Evolutionary conservation across 2,329 filamentous ascomycete species (phyloP).

Genomic region (Aureobasidium namibiae): DNA sequence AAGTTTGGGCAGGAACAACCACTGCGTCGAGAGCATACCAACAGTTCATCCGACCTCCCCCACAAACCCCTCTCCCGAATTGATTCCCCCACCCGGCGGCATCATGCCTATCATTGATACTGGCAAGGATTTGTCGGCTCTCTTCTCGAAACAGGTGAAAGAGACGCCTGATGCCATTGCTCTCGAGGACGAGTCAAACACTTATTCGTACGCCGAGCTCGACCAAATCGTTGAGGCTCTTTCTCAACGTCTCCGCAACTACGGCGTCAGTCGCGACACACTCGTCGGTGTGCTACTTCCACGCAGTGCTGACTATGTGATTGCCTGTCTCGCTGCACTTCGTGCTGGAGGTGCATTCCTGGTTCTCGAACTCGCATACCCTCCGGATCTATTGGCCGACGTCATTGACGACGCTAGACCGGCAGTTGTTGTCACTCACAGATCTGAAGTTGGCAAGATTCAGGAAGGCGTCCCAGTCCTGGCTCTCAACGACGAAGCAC

Average conservation of each 20-base stretch:
- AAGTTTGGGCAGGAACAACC: slow-evolving; percentile 2
- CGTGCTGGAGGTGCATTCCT: slow-evolving; percentile 73
- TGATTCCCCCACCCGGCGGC: neutral
- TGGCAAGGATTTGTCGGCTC: slow-evolving; percentile 61
- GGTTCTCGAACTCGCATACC: slow-evolving; percentile 72
- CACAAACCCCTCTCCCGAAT: neutral
- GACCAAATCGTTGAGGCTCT: slow-evolving; percentile 59
- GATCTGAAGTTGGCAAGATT: slow-evolving; percentile 57
- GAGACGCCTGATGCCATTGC: slow-evolving; percentile 62
- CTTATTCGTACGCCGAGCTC: slow-evolving; percentile 65
- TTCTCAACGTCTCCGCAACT: slow-evolving; percentile 53
- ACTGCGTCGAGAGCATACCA: slow-evolving; percentile 9
- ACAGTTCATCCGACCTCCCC: slow-evolving; percentile 3
- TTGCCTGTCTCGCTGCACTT: slow-evolving; percentile 69
- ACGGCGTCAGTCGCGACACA: slow-evolving; percentile 64
- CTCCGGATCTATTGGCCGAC: slow-evolving; percentile 63
- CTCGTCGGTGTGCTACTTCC: slow-evolving; percentile 69
- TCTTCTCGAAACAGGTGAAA: slow-evolving; percentile 61
- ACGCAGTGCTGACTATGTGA: slow-evolving; percentile 69
- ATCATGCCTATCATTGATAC: slow-evolving; percentile 61
- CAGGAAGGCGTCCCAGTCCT: slow-evolving; percentile 56
- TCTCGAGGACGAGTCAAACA: slow-evolving; percentile 59
- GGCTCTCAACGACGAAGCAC: slow-evolving; percentile 47
- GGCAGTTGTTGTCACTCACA: slow-evolving; percentile 60
- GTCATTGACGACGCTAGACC: slow-evolving; percentile 70